phyloP scores from a whole-genome alignment of 176 grass and related monocot genomes.

The Carex scoparia region DNA sequence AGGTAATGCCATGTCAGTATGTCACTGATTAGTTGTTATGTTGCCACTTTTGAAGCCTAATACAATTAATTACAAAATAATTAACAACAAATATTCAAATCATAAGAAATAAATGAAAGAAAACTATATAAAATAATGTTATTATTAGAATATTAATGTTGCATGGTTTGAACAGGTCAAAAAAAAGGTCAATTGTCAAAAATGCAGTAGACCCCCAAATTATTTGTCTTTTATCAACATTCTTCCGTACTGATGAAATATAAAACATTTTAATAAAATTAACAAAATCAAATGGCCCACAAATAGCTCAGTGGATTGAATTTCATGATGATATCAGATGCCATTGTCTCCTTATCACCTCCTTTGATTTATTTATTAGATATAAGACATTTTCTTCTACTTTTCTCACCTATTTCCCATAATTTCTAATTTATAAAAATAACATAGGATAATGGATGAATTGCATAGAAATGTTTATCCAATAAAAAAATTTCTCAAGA shows the following conservation, averaged over 20 bases:
- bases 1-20: neutral
- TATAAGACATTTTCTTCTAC: neutral
- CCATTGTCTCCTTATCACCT: constrained; percentile 4
- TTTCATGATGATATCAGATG: constrained; percentile 31
- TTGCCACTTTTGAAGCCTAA: neutral
- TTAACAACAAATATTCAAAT: neutral
- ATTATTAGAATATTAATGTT: neutral
- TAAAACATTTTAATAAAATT: neutral
- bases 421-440: too few species aligned
- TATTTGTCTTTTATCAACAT: constrained; percentile 29
- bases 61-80: neutral
- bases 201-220: constrained; percentile 13
- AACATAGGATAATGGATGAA: too few species aligned
- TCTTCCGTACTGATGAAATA: constrained; percentile 24
- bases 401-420: too few species aligned
- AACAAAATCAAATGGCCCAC: neutral
- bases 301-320: constrained; percentile 16
- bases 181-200: neutral
- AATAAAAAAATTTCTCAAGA: too few species aligned
- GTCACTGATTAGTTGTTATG: neutral
- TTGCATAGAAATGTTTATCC: too few species aligned
- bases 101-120: neutral
- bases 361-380: neutral
- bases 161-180: constrained; percentile 9
- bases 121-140: too few species aligned